Conservation (phyloP, 2,329 filamentous ascomycete genomes). For the Passalora sequoiae region DNA sequence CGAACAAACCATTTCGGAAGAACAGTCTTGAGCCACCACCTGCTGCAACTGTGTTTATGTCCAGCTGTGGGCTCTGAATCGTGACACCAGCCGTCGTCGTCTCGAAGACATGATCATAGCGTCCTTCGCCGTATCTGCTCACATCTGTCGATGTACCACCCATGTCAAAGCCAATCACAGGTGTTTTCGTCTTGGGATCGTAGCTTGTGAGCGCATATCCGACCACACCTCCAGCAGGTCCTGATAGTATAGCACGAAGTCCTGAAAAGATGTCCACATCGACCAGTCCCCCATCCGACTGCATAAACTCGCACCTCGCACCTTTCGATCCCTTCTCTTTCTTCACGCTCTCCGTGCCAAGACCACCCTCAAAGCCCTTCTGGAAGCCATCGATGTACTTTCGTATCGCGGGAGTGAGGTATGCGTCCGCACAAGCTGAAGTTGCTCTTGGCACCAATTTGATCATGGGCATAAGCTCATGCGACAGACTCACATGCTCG, state of each 20-base stretch:
- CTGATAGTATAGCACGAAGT: constrained; percentile 77
- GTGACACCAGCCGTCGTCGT: constrained; percentile 92
- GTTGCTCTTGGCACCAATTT: constrained; percentile 71
- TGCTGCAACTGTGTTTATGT: constrained; percentile 92
- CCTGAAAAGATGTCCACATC: constrained; percentile 80
- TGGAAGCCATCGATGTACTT: constrained; percentile 75
- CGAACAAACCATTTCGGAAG: constrained; percentile 83
- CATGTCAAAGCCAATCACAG: constrained; percentile 95
- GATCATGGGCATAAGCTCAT: constrained; percentile 84
- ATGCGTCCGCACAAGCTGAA: constrained; percentile 73
- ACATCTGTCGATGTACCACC: constrained; percentile 90
- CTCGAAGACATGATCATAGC: constrained; percentile 91
- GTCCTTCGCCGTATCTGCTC: constrained; percentile 70
- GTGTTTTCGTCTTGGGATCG: constrained; percentile 72
- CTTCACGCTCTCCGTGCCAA: constrained; percentile 71
- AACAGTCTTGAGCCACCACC: constrained; percentile 81
- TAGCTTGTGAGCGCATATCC: constrained; percentile 90
- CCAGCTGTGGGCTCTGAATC: constrained; percentile 84
- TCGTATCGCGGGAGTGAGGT: constrained; percentile 71
- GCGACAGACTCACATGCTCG: constrained; percentile 72
- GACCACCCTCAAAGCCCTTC: constrained; percentile 71
- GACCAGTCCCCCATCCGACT: constrained; percentile 68
- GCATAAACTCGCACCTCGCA: constrained; percentile 91
- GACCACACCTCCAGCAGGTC: constrained; percentile 87
- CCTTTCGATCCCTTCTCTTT: constrained; percentile 59